Evolutionary conservation across 75 land plant genomes (phyloP), one percentile per base, ranked within the genome.

Genomic region (Chamaecyparis obtusa): DNA sequence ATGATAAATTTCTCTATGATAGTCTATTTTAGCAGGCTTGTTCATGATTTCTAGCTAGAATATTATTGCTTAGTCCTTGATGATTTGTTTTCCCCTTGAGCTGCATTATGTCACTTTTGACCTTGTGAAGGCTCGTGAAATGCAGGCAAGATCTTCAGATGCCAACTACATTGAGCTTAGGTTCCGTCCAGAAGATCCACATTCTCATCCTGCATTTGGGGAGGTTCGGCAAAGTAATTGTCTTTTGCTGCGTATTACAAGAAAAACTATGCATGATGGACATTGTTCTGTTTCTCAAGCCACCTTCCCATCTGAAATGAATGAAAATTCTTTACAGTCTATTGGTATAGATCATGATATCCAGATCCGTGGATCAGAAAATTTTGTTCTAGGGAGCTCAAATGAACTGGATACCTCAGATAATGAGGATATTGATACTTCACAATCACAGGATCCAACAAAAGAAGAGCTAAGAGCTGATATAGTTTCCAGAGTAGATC

Each of bases 141-240:
- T 67, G 49, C 89, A 96, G 98, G 93, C 90, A 32, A 96, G 95
- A 4, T 86, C 91, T 36, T 91, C 91, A 17, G 84, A 92, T 46
- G 83, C 94, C 21, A 94, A 90, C 85, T 92, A 88, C 39, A 86
- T 98, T 84, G 96, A 95, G 93, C 95, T 96, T 46, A 89, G 88
- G 60, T 98, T 98, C 86, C 96, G 99, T 11, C 99, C 99, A 33
- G 97, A 95, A 86, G 99, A 98, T 55, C 99, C 98, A 24, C 92
- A 91, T 88, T 94, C 94, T 13, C 99, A 98, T 85, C 97, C 99
- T 30, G 95, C 95, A 87, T 93, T 93, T 87, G 99, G 99, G 35
- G 93, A 93, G 88, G 93, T 93, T 69, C 91, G 87, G 10, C 90
- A 92, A n/a, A 92, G 94, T 67, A 91, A 91, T 16, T 88, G 91